These are phyloP conservation scores for Lentinula boryana DNA, from an alignment of 768 basidiomycete species.

Conservation along the genomic window DNA sequence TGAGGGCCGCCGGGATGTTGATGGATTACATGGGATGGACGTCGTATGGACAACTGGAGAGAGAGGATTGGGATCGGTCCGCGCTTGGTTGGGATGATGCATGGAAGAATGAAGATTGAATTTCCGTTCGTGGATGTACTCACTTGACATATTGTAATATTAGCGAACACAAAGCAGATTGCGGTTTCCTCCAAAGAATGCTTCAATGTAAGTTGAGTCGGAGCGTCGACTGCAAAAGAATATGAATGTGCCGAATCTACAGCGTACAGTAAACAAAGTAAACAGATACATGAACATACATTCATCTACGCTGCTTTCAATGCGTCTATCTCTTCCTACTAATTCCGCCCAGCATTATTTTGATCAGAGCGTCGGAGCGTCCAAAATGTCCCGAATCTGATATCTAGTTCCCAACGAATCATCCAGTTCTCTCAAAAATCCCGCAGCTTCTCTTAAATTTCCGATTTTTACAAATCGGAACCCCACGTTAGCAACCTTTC, in stretches of 20 bases:
- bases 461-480: constrained; percentile 78
- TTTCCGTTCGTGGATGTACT: too few species aligned
- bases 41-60: constrained; percentile 39
- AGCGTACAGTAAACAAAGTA: too few species aligned
- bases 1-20: constrained; percentile 50
- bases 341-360: constrained; percentile 63
- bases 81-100: constrained; percentile 58
- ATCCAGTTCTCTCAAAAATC: constrained; percentile 49
- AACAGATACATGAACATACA: too few species aligned
- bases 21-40: constrained; percentile 55
- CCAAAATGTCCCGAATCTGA: constrained; percentile 62
- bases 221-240: neutral
- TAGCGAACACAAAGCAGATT: too few species aligned
- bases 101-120: constrained; percentile 35
- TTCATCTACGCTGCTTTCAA: too few species aligned
- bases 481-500: too few species aligned
- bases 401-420: constrained; percentile 40
- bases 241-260: neutral
- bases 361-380: constrained; percentile 47
- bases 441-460: constrained; percentile 28
- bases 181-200: too few species aligned
- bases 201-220: neutral
- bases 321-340: constrained; percentile 31
- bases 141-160: too few species aligned
- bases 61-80: constrained; percentile 46